phyloP scores from a whole-genome alignment of 306 rosid species.

The Quercus robur region DNA sequence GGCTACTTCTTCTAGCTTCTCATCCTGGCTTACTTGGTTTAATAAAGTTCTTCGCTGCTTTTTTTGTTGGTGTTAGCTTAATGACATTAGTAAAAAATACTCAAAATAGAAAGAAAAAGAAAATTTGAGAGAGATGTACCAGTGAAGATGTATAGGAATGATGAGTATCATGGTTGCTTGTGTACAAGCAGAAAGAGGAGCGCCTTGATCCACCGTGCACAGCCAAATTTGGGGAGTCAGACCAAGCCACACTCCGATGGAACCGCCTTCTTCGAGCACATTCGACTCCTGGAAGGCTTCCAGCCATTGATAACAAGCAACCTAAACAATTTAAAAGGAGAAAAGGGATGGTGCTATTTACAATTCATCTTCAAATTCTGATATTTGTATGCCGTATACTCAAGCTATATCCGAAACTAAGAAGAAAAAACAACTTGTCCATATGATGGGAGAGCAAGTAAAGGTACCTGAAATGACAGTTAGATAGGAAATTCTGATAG shows the following conservation, averaged over 20 bases:
- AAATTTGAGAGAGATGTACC: conserved; percentile 7
- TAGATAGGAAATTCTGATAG: not conserved
- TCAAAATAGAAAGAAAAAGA: not conserved
- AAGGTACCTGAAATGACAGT: not conserved
- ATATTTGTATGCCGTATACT: not conserved
- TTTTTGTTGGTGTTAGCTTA: not conserved
- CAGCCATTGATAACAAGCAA: conserved; percentile 42
- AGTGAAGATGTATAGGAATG: conserved; percentile 31
- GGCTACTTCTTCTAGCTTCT: conserved; percentile 59
- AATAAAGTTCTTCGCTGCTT: conserved; percentile 37
- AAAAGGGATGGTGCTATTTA: not conserved
- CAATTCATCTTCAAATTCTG: not conserved
- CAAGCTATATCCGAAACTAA: not conserved
- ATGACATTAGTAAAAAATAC: not conserved
- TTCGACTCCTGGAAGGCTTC: conserved; percentile 93
- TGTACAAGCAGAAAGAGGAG: conserved; percentile 58
- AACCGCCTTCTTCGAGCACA: conserved; percentile 80
- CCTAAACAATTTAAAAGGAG: not conserved
- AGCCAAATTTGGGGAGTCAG: conserved; percentile 31
- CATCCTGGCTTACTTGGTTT: conserved; percentile 36
- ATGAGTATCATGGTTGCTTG: conserved; percentile 46
- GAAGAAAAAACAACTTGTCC: not conserved
- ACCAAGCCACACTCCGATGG: conserved; percentile 39
- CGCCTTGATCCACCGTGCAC: conserved; percentile 36
- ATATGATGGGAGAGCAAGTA: not conserved